Evolutionary conservation across 345 rosid species (phyloP).

Genomic region (Iberis pinnata): DNA sequence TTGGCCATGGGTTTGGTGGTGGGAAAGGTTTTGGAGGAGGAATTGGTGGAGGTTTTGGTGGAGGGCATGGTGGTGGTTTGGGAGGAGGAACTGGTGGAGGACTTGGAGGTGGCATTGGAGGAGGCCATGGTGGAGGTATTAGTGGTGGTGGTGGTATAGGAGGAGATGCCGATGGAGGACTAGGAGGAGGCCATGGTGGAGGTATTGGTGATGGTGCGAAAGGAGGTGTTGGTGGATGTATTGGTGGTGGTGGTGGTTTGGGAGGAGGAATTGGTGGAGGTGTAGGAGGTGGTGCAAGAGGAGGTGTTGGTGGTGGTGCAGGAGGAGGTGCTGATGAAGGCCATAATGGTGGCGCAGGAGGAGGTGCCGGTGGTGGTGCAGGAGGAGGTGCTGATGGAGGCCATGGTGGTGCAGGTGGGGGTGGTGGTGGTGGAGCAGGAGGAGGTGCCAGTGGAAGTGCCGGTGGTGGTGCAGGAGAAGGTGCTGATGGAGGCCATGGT

Average conservation of each 20-base stretch:
- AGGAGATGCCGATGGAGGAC: not conserved
- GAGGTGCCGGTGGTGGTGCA: slow-evolving; percentile 2
- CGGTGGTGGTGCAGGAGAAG: slow-evolving; percentile 6
- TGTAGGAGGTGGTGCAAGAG: not conserved
- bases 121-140: slow-evolving; percentile 16
- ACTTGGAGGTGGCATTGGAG: slow-evolving; percentile 18
- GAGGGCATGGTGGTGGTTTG: slow-evolving; percentile 12
- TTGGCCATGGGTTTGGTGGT: slow-evolving; percentile 17
- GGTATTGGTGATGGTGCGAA: too few species aligned
- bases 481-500: too few species aligned
- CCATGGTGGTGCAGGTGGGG: not conserved
- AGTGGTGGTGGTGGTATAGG: slow-evolving; percentile 29
- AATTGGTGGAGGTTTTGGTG: slow-evolving; percentile 16
- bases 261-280: slow-evolving; percentile 26
- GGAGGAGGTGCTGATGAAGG: slow-evolving; percentile 23
- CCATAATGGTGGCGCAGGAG: not conserved
- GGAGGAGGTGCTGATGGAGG: slow-evolving; percentile 24
- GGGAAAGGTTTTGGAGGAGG: slow-evolving; percentile 25
- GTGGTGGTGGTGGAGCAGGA: slow-evolving; percentile 16
- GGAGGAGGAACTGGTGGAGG: slow-evolving; percentile 27
- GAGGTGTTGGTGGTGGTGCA: slow-evolving; percentile 9
- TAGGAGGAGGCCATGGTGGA: slow-evolving; percentile 17
- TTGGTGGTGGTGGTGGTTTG: slow-evolving; percentile 16
- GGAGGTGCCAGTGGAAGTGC: slow-evolving; percentile 9
- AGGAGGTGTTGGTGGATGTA: too few species aligned